Conservation (phyloP, 805 yeast genomes). For the Nakazawaea anatomiae region DNA sequence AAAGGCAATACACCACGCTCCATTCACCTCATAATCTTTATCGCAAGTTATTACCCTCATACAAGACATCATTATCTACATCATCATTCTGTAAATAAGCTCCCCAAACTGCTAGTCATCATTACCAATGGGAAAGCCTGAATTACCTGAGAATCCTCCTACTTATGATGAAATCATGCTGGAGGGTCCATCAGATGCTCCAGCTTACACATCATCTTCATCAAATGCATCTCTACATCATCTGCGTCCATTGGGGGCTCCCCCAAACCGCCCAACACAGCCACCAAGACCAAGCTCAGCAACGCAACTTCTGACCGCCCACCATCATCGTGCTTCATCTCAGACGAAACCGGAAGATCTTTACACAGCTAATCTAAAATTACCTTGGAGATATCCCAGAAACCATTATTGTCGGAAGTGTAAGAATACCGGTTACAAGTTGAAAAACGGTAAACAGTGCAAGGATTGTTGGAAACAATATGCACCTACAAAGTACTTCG, state of each 20-base stretch:
- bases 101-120: not conserved
- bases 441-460: slow-evolving; percentile 60
- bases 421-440: slow-evolving; percentile 62
- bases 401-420: slow-evolving; percentile 63
- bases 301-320: not conserved
- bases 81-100: not conserved
- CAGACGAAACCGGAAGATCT: slow-evolving; percentile 19
- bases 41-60: too few species aligned
- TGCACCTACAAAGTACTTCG: slow-evolving; percentile 26
- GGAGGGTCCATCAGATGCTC: not conserved
- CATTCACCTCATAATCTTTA: too few species aligned
- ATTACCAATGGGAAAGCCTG: not conserved
- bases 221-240: not conserved
- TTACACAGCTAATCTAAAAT: slow-evolving; percentile 39
- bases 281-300: not conserved
- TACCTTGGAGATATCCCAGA: slow-evolving; percentile 65
- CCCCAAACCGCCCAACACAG: not conserved
- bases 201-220: not conserved
- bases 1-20: too few species aligned
- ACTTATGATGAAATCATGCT: not conserved
- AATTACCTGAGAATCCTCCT: not conserved
- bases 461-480: slow-evolving; percentile 64
- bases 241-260: not conserved
- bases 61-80: not conserved
- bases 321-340: not conserved